A percentile compares a stretch with the other conserved stretches of the same genome.
Evolutionary conservation across 805 yeast genomes (phyloP).

Genomic region (Yarrowia sp.): DNA sequence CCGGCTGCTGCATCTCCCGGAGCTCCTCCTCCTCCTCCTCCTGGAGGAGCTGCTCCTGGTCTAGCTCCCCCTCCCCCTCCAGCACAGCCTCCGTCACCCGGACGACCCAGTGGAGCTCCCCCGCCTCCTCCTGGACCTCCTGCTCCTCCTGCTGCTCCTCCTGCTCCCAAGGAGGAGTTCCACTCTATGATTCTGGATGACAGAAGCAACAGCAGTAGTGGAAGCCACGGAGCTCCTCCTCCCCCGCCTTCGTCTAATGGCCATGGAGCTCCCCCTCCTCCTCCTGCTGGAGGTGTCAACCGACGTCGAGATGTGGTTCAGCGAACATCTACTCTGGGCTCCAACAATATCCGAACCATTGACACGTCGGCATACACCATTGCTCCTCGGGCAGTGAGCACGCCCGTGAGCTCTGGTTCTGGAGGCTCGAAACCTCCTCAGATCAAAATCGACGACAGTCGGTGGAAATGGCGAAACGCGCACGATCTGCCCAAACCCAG

Average conservation of each 20-base stretch:
- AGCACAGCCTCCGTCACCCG: conserved; percentile 34
- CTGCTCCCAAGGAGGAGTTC: neutral
- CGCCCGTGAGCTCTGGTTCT: conserved; percentile 32
- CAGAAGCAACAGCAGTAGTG: neutral
- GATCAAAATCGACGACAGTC: conserved; percentile 62
- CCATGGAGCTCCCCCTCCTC: conserved; percentile 30
- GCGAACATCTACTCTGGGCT: conserved; percentile 27
- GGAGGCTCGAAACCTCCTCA: conserved; percentile 25
- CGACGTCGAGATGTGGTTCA: conserved; percentile 8
- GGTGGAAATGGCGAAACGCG: conserved; percentile 68
- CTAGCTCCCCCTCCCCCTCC: conserved; percentile 36
- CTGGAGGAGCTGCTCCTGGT: conserved; percentile 17
- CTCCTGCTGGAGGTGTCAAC: conserved; percentile 9
- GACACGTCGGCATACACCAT: conserved; percentile 68
- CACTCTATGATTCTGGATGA: conserved; percentile 13
- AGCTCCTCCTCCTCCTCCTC: conserved; percentile 31
- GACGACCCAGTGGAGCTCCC: conserved; percentile 32
- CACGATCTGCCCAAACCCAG: conserved; percentile 85
- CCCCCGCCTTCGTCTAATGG: conserved; percentile 38
- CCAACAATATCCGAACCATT: conserved; percentile 53
- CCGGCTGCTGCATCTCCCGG: conserved; percentile 29
- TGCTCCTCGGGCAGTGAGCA: conserved; percentile 39
- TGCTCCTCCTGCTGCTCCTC: conserved; percentile 34
- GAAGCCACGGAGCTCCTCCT: conserved; percentile 28
- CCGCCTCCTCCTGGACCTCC: conserved; percentile 36